Evolutionary conservation across 768 basidiomycete genomes (phyloP), one percentile per base, ranked within the genome.

Genomic region (Cyclocybe aegerita): DNA sequence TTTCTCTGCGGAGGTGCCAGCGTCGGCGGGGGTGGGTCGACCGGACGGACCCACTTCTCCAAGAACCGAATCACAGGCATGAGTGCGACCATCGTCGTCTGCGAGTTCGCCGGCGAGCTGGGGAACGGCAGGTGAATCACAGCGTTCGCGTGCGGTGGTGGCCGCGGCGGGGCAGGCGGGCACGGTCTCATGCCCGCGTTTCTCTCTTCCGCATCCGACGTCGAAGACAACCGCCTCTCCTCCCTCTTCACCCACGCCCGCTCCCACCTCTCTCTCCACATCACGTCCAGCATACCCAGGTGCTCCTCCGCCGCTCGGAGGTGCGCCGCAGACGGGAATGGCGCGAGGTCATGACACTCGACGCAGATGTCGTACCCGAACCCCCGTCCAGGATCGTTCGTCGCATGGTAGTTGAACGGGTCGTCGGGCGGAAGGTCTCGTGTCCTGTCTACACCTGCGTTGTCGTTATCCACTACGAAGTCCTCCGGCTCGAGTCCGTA

Each of bases 341-440:
- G 83, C 2, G 90, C 89, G 32, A 81, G 71, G 56, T 94, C 90
- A 60, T 90, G 87, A 62, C 90, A 91, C 69, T 96, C 92, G 53
- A 96, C 80, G 65, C 91, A 94, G 38, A 96, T 81, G 60, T 93
- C 86, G 61, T 85, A 93, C 11, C 88, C 90, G 52, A 77, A 71
- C 32, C 83, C 85, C n/a, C 70, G 59, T 29, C 54, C 55, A 0
- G 78, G 76, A 50, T 73, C 65, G 55, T 79, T 80, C 35, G 73
- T 76, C 14, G 59, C 53, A 4, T 48, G 39, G 43, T 71, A 77
- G 43, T 72, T 67, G 60, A 80, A 79, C 7, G 73, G 73, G 53
- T 76, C 74, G 35, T 73, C 72, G 4, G 55, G 49, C 15, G 53
- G 52, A 12, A 62, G 14, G 9, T 38, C 33, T 23, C 59, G 44